These are phyloP conservation scores for Babesia bigemina DNA, from an alignment of 169 alveolate species.

Conservation along the genomic window DNA sequence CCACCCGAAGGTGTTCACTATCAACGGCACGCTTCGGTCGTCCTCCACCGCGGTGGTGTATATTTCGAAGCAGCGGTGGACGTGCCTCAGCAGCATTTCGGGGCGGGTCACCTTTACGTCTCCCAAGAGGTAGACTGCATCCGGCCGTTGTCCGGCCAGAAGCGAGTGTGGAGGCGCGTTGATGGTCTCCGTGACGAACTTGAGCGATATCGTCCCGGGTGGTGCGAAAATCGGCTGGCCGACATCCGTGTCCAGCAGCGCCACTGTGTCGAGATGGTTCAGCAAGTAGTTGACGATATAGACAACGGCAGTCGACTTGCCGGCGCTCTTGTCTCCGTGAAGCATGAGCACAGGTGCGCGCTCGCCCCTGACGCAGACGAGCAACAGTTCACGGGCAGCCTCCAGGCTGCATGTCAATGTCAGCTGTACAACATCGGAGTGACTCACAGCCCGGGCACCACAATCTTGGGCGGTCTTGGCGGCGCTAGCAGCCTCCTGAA, in stretches of 20 bases:
- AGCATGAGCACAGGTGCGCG: slow-evolving; percentile 48
- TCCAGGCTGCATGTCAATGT: neutral
- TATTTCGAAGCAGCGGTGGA: slow-evolving; percentile 28
- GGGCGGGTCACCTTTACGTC: slow-evolving; percentile 53
- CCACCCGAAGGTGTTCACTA: slow-evolving; percentile 67
- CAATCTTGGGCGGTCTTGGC: slow-evolving; percentile 11
- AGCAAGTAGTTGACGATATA: slow-evolving; percentile 56
- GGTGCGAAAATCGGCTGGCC: slow-evolving; percentile 64
- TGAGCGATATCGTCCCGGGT: slow-evolving; percentile 48
- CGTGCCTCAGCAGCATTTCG: slow-evolving; percentile 27
- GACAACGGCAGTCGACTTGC: slow-evolving; percentile 50
- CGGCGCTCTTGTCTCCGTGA: slow-evolving; percentile 64
- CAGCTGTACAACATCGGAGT: neutral
- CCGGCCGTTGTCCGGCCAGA: slow-evolving; percentile 27
- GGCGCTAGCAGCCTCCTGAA: slow-evolving; percentile 8
- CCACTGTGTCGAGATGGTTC: slow-evolving; percentile 46
- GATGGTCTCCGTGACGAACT: slow-evolving; percentile 43
- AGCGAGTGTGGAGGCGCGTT: slow-evolving; percentile 43
- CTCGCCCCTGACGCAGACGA: slow-evolving; percentile 30
- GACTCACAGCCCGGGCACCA: slow-evolving; percentile 33
- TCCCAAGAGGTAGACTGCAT: slow-evolving; percentile 38
- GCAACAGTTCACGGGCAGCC: slow-evolving; percentile 18
- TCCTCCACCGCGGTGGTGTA: slow-evolving; percentile 23
- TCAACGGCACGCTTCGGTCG: slow-evolving; percentile 43
- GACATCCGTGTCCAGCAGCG: slow-evolving; percentile 62